Percentiles rank a stretch among this genome's conserved stretches.
phyloP scores from a whole-genome alignment of 2,329 filamentous ascomycete genomes.

The Nothopassalora personata region DNA sequence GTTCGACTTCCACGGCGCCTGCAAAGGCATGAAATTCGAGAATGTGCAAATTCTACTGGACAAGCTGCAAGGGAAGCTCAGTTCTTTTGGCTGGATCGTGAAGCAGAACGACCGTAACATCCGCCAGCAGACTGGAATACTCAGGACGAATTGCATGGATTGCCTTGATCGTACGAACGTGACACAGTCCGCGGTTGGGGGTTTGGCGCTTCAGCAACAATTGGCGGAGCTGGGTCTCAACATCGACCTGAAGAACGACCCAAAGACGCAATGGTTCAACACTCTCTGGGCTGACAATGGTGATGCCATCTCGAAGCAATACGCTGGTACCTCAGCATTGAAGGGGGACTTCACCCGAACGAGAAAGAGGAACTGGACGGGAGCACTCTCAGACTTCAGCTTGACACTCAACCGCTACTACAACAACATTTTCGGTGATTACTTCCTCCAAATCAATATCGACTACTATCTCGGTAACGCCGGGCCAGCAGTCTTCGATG shows the following conservation, averaged over 20 bases:
- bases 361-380: conserved; percentile 81
- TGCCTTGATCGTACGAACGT: conserved; percentile 95
- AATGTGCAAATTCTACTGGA: conserved; percentile 80
- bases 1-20: conserved; percentile 95
- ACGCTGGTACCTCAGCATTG: conserved; percentile 89
- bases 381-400: conserved; percentile 84
- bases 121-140: conserved; percentile 62
- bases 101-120: conserved; percentile 41
- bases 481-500: conserved; percentile 77
- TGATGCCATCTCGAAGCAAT: conserved; percentile 91
- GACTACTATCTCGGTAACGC: conserved; percentile 91
- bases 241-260: conserved; percentile 69
- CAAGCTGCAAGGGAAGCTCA: conserved; percentile 61
- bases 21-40: conserved; percentile 95
- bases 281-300: conserved; percentile 93
- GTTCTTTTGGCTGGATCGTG: conserved; percentile 66
- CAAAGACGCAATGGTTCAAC: conserved; percentile 88
- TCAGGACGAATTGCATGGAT: conserved; percentile 99
- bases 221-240: conserved; percentile 70
- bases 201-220: conserved; percentile 74
- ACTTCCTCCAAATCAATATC: conserved; percentile 93
- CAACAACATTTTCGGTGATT: conserved; percentile 93
- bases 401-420: conserved; percentile 76
- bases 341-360: conserved; percentile 97
- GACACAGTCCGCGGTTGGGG: conserved; percentile 84